These are phyloP conservation scores for Hylodesmum podocarpum DNA, from an alignment of 306 rosid genomes.

Conservation along the genomic window DNA sequence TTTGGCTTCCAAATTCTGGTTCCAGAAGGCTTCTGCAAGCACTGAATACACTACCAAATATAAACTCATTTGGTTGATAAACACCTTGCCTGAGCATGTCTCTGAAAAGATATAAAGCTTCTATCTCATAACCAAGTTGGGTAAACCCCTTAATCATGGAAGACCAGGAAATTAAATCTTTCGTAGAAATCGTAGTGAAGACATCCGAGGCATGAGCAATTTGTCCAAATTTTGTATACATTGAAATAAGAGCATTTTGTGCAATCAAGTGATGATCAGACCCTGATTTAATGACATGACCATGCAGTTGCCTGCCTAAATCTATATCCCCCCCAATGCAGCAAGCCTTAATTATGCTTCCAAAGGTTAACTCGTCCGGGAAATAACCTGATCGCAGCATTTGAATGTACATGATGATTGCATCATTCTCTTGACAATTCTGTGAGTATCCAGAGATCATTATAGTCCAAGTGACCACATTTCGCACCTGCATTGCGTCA, in stretches of 20 bases:
- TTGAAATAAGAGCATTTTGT: slow-evolving; percentile 76
- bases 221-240: slow-evolving; percentile 63
- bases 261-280: slow-evolving; percentile 49
- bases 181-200: slow-evolving; percentile 47
- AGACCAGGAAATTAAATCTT: slow-evolving; percentile 81
- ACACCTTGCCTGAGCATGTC: slow-evolving; percentile 57
- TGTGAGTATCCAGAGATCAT: slow-evolving; percentile 68
- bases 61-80: slow-evolving; percentile 65
- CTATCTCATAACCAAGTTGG: slow-evolving; percentile 61
- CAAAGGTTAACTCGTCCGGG: slow-evolving; percentile 74
- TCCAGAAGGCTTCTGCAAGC: slow-evolving; percentile 62
- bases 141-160: slow-evolving; percentile 75
- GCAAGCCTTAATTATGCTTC: slow-evolving; percentile 71
- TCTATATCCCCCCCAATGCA: slow-evolving; percentile 40
- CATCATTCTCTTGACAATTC: slow-evolving; percentile 51
- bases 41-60: slow-evolving; percentile 68
- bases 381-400: slow-evolving; percentile 56
- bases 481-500: slow-evolving; percentile 60
- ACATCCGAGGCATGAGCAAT: slow-evolving; percentile 53
- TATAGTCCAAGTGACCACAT: slow-evolving; percentile 80
- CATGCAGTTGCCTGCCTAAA: slow-evolving; percentile 68
- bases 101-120: slow-evolving; percentile 61
- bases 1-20: slow-evolving; percentile 70
- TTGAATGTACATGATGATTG: slow-evolving; percentile 52
- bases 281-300: slow-evolving; percentile 59